Percentiles rank a stretch among this genome's conserved stretches.
Conservation (phyloP, 1,284 basidiomycete genomes). For the Lentinus polychrous region DNA sequence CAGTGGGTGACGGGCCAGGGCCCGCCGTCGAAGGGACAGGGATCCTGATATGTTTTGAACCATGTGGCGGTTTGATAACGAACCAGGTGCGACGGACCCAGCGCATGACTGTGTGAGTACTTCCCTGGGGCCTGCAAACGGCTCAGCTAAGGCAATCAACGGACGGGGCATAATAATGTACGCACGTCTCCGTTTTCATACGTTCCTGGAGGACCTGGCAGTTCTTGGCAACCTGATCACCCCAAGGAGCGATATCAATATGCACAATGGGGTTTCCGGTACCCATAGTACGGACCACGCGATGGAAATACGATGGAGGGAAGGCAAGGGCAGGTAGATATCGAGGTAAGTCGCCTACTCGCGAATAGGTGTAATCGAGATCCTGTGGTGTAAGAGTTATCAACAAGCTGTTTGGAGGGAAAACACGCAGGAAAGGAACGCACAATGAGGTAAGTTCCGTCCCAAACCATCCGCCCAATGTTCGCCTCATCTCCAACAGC, state of each 20-base stretch:
- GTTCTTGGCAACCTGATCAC: constrained; percentile 63
- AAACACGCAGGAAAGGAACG: constrained; percentile 29
- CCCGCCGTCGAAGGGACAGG: constrained; percentile 21
- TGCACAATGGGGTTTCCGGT: constrained; percentile 64
- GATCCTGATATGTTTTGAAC: constrained; percentile 20
- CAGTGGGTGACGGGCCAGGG: constrained; percentile 21
- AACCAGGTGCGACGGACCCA: constrained; percentile 79
- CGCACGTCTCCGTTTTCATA: constrained; percentile 73
- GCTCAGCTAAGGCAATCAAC: not conserved
- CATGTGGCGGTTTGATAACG: constrained; percentile 41
- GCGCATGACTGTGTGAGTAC: constrained; percentile 69
- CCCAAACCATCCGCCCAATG: constrained; percentile 72
- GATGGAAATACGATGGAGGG: constrained; percentile 79
- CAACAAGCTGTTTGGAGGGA: constrained; percentile 3
- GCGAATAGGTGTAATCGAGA: constrained; percentile 72
- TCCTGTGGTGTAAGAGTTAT: constrained; percentile 40
- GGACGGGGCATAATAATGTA: constrained; percentile 10
- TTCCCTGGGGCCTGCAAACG: constrained; percentile 58
- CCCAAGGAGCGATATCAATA: constrained; percentile 70
- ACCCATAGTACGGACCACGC: constrained; percentile 56
- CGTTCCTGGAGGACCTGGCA: constrained; percentile 72
- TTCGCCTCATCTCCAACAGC: constrained; percentile 80
- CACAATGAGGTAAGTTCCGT: constrained; percentile 76
- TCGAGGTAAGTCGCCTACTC: constrained; percentile 66
- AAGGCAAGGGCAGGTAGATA: constrained; percentile 72